phyloP scores from a whole-genome alignment of 495 filamentous ascomycete species.

The Hypoxylon subgilvum region DNA sequence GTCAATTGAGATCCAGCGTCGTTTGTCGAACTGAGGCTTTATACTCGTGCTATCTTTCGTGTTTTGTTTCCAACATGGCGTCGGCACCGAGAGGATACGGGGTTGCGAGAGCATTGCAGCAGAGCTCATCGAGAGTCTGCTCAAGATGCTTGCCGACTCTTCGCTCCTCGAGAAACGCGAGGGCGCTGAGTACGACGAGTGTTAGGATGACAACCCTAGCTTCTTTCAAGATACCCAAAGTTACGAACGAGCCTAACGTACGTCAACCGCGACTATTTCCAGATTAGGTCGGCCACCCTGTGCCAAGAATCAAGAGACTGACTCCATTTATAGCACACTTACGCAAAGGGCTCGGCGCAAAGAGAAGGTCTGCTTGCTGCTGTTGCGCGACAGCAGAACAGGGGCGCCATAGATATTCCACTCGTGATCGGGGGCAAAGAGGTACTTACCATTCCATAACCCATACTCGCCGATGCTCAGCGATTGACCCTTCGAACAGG shows the following conservation, averaged over 20 bases:
- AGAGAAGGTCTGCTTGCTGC: slow-evolving; percentile 75
- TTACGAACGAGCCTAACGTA: slow-evolving; percentile 94
- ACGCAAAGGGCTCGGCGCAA: slow-evolving; percentile 78
- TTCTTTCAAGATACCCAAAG: slow-evolving; percentile 82
- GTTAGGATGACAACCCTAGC: slow-evolving; percentile 58
- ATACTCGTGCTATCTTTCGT: neutral
- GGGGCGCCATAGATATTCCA: slow-evolving; percentile 72
- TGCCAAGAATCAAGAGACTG: slow-evolving; percentile 9
- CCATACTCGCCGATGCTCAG: neutral
- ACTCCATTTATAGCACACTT: slow-evolving; percentile 71
- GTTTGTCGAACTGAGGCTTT: too few species aligned
- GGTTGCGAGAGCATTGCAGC: slow-evolving; percentile 35
- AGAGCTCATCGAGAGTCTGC: slow-evolving; percentile 18
- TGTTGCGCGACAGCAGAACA: slow-evolving; percentile 64
- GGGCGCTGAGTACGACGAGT: slow-evolving; percentile 25
- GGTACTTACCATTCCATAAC: slow-evolving; percentile 49
- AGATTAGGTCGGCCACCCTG: neutral
- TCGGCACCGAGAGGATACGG: slow-evolving; percentile 25
- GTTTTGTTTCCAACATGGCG: slow-evolving; percentile 16
- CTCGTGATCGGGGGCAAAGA: slow-evolving; percentile 79
- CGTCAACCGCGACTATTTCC: slow-evolving; percentile 41
- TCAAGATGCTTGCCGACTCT: slow-evolving; percentile 28
- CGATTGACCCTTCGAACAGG: slow-evolving; percentile 40
- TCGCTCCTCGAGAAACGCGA: slow-evolving; percentile 21
- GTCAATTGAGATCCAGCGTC: neutral